A percentile compares a stretch with the other conserved stretches of the same genome.
Conservation (phyloP, 2,329 filamentous ascomycete species). For the Sporothrix humicola region DNA sequence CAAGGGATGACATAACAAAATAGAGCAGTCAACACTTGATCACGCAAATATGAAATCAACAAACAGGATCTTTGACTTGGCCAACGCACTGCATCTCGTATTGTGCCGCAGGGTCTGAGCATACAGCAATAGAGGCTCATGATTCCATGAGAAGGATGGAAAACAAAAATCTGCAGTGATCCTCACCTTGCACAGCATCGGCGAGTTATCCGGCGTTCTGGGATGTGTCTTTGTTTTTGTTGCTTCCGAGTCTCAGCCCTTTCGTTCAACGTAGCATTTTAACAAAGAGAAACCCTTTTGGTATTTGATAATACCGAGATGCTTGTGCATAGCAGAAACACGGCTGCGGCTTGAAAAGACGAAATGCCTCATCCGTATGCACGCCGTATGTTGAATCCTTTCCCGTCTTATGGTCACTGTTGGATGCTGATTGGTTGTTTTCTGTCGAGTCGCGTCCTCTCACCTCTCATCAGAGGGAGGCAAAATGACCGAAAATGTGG, state of each 20-base stretch:
- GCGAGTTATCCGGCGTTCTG: no score
- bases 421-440: neutral
- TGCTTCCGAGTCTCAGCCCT: neutral
- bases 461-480: no score
- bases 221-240: no score
- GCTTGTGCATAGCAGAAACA: neutral
- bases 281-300: no score
- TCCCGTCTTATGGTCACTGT: neutral
- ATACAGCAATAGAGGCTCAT: neutral
- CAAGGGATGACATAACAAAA: neutral
- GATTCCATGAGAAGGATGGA: neutral
- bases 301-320: no score
- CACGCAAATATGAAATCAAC: neutral
- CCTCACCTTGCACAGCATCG: neutral
- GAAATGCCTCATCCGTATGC: no score
- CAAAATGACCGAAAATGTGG: slow-evolving; percentile 15
- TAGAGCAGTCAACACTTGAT: neutral
- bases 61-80: neutral
- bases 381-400: neutral
- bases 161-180: neutral
- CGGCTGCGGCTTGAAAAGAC: neutral
- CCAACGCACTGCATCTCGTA: slow-evolving; percentile 8
- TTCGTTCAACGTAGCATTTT: slow-evolving; percentile 1
- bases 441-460: no score
- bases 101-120: slow-evolving; percentile 2